Base-by-base conservation (phyloP, 1,284 basidiomycete genomes). In the Sanguinoderma infundibulare region DNA sequence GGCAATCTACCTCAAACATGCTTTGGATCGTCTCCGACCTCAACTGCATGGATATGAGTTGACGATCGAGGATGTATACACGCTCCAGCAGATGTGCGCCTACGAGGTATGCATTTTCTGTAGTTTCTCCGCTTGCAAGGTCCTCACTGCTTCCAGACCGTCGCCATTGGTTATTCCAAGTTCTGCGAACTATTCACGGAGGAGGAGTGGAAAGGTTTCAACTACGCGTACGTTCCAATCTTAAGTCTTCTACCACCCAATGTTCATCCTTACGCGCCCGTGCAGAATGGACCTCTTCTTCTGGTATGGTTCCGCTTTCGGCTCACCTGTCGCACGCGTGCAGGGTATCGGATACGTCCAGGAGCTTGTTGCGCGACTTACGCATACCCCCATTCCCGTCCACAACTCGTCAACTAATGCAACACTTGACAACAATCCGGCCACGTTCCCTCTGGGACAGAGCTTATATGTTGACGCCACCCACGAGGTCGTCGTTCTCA, bases 141-240 rank as follows among this genome's bases (percentile, higher is more conserved):
- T 35, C 12, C 30, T 17, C 34, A 34, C 17, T 20, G 10, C 22
- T 40, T 39, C 30, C 36, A 94, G 89, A 97, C 95, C 3, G 94
- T 96, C 40, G 91, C 94, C 0, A 82, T 97, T 15, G 96, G 95
- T 2, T 96, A 92, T 71, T 94, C 91, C 30, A 89, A 87, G 66
- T 98, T 97, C 77, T 98, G 96, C 69, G 85, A 86, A 54, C 79
- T 98, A 1, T 98, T 98, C 76, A 95, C 92, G 0, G 81, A 91
- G 70, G 89, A 94, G 49, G 95, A 98, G 74, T 96, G 94, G 90
- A 84, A 90, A 68, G 94, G 92, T 12, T 96, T 94, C 73, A 86
- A 94, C 73, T 96, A 96, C 63, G 80, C 87, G 86, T 91, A 69
- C 63, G 88, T 80, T 12, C 12, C 22, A n/a, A n/a, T 36, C 24